phyloP scores from a whole-genome alignment of 2,329 filamentous ascomycete species.

The Aureobasidium sp. region DNA sequence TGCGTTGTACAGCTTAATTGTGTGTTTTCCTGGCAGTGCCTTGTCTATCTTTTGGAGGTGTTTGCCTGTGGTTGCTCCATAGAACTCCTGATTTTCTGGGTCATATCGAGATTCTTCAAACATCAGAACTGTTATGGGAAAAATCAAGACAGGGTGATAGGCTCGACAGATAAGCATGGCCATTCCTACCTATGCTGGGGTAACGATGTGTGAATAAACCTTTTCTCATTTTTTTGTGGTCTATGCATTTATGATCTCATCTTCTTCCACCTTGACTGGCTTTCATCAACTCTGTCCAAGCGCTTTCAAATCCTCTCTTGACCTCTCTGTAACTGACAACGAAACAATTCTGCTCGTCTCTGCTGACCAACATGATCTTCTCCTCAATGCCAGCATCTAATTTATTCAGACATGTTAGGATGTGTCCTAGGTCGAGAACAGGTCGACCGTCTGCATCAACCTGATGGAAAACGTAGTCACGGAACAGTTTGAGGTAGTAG shows the following conservation, averaged over 20 bases:
- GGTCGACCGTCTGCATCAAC: constrained; percentile 79
- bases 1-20: too few relatives aligned
- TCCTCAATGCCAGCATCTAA: constrained; percentile 86
- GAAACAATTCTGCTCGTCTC: constrained; percentile 84
- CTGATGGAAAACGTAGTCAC: constrained; percentile 96
- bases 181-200: neutral
- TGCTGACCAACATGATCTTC: constrained; percentile 72
- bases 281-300: constrained; percentile 51
- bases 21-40: too few relatives aligned
- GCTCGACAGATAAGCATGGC: neutral
- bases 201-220: neutral
- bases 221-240: constrained; percentile 7
- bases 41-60: too few relatives aligned
- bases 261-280: constrained; percentile 17
- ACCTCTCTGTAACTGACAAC: constrained; percentile 87
- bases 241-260: neutral
- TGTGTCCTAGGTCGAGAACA: constrained; percentile 78
- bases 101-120: neutral
- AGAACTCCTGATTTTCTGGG: too few relatives aligned
- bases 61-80: too few relatives aligned
- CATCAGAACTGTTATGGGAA: neutral
- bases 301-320: constrained; percentile 54
- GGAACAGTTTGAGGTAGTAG: constrained; percentile 88
- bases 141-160: neutral
- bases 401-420: constrained; percentile 80